Evolutionary conservation across 345 rosid genomes (phyloP).

Genomic region (Orychophragmus violaceus): DNA sequence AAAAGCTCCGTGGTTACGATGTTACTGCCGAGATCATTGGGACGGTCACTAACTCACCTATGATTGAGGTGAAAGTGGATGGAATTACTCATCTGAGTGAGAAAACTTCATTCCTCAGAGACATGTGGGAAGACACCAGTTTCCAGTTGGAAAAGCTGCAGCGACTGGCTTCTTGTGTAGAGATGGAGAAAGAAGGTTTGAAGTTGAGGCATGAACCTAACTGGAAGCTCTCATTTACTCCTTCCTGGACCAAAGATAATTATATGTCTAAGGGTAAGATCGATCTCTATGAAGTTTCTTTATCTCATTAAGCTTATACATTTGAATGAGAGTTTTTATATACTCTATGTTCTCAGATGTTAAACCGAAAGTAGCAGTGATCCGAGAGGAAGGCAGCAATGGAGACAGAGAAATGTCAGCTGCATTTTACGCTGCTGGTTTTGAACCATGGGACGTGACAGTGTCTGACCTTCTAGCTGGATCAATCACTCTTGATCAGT

Average conservation of each 20-base stretch:
- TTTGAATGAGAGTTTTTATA: constrained; percentile 23
- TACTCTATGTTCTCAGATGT: constrained; percentile 24
- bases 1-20: constrained; percentile 39
- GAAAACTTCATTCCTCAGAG: constrained; percentile 61
- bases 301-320: constrained; percentile 28
- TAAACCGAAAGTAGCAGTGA: constrained; percentile 85
- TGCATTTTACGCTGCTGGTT: constrained; percentile 80
- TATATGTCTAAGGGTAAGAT: constrained; percentile 38
- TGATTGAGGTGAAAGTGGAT: constrained; percentile 56
- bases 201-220: constrained; percentile 64
- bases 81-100: constrained; percentile 49
- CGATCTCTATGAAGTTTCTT: background rate
- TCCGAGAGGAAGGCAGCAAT: constrained; percentile 97
- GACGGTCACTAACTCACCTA: constrained; percentile 49
- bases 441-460: constrained; percentile 92
- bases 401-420: constrained; percentile 98
- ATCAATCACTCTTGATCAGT: constrained; percentile 50
- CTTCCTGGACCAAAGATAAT: constrained; percentile 57
- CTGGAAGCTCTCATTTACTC: constrained; percentile 70
- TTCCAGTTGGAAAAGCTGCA: constrained; percentile 78
- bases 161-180: constrained; percentile 75
- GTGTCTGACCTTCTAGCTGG: constrained; percentile 85
- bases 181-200: constrained; percentile 78
- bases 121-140: constrained; percentile 94
- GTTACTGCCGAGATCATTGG: constrained; percentile 72